Conservation (phyloP, 345 rosid species). For the Linum lewisii region DNA sequence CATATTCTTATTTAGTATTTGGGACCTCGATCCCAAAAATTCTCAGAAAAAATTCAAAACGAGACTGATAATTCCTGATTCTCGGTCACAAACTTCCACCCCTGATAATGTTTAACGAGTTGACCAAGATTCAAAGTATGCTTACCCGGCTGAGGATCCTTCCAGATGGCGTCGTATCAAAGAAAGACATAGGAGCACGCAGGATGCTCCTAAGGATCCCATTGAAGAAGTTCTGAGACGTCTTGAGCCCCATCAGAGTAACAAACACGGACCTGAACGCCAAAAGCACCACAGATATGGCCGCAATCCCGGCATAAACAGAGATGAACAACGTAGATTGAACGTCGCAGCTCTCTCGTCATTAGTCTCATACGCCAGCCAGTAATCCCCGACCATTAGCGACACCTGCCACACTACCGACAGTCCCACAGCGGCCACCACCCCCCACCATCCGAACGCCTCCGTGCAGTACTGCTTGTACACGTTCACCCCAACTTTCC, state of each 20-base stretch:
- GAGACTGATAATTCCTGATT: no score
- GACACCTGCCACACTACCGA: slow-evolving; percentile 75
- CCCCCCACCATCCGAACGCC: slow-evolving; percentile 95
- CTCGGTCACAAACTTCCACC: no score
- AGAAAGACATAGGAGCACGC: slow-evolving; percentile 98
- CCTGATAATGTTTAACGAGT: no score
- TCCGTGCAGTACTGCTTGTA: slow-evolving; percentile 72
- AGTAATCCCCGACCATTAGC: slow-evolving; percentile 78
- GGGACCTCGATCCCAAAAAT: no score
- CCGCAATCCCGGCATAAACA: slow-evolving; percentile 53
- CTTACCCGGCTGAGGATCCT: slow-evolving; percentile 87
- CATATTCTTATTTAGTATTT: no score
- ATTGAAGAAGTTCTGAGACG: slow-evolving; percentile 62
- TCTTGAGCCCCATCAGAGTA: slow-evolving; percentile 64
- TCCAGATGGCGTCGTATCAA: slow-evolving; percentile 96
- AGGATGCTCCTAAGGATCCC: slow-evolving; percentile 74
- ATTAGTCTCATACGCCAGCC: slow-evolving; percentile 88
- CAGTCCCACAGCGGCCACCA: slow-evolving; percentile 35
- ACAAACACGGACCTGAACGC: slow-evolving; percentile 39
- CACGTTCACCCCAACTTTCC: slow-evolving; percentile 58
- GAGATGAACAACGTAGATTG: slow-evolving; percentile 47
- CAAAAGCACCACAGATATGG: slow-evolving; percentile 43
- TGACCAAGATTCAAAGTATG: no score
- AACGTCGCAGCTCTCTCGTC: slow-evolving; percentile 38
- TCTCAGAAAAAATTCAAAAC: no score